A percentile compares a stretch with the other conserved stretches of the same genome.
phyloP scores from a whole-genome alignment of 306 rosid genomes.

The Argentina anserina region DNA sequence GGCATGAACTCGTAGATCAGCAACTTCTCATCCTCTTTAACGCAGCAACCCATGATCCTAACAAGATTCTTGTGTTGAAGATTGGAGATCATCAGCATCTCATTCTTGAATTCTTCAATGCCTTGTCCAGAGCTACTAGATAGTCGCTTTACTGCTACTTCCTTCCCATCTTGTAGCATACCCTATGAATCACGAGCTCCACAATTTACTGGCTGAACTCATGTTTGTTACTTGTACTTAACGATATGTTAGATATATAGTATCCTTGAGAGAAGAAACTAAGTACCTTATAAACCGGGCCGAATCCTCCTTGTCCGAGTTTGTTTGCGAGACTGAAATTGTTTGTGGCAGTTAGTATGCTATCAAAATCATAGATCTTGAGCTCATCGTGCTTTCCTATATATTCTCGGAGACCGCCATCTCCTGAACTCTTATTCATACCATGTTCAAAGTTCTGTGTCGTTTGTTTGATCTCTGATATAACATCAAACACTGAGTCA shows the following conservation, averaged over 20 bases:
- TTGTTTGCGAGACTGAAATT: constrained; percentile 18
- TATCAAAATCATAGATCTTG: constrained; percentile 1
- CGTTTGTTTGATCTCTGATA: background rate
- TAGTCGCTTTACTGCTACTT: constrained; percentile 38
- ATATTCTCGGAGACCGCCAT: constrained; percentile 1
- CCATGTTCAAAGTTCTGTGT: background rate
- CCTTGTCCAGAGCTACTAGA: constrained; percentile 41
- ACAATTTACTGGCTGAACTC: background rate
- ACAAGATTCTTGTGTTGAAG: constrained; percentile 46
- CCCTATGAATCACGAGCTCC: constrained; percentile 22
- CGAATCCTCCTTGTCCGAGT: constrained; percentile 34
- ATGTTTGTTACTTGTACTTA: background rate
- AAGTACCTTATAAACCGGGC: constrained; percentile 21
- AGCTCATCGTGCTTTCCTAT: constrained; percentile 10
- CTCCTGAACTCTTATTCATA: constrained; percentile 3
- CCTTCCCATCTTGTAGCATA: constrained; percentile 26
- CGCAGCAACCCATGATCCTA: constrained; percentile 35
- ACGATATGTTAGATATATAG: background rate
- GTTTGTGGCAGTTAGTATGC: constrained; percentile 11
- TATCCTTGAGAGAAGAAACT: background rate
- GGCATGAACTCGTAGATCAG: constrained; percentile 42
- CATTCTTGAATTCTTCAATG: constrained; percentile 33
- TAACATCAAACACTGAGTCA: background rate
- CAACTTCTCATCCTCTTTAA: constrained; percentile 35
- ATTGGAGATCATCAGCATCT: constrained; percentile 32